Evolutionary conservation across 208 protist genomes (phyloP).

Genomic region (Wallacemonas sp.): DNA sequence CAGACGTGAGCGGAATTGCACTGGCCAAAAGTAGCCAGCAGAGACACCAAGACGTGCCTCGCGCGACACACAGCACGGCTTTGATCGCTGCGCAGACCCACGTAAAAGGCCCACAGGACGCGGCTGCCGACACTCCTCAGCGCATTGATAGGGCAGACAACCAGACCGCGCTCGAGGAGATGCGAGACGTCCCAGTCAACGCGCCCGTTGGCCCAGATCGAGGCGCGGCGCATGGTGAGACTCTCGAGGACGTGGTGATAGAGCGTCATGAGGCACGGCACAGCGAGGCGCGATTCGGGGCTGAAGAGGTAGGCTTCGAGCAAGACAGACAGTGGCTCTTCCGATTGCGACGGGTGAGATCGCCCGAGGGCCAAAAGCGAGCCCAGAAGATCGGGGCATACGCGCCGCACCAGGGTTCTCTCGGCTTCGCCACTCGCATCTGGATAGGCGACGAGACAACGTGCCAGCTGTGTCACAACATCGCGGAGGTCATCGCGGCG

Average conservation of each 20-base stretch:
- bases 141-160: conserved; percentile 19
- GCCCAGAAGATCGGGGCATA: conserved; percentile 57
- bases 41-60: conserved; percentile 56
- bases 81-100: conserved; percentile 48
- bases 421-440: conserved; percentile 35
- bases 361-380: conserved; percentile 51
- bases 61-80: conserved; percentile 50
- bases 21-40: conserved; percentile 31
- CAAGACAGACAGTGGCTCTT: conserved; percentile 42
- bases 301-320: conserved; percentile 63
- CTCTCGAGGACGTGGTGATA: conserved; percentile 59
- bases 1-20: not conserved
- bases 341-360: conserved; percentile 49
- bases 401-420: conserved; percentile 37
- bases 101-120: conserved; percentile 76
- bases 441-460: conserved; percentile 43
- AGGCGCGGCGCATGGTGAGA: conserved; percentile 40
- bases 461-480: conserved; percentile 38
- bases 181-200: conserved; percentile 32
- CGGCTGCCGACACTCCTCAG: conserved; percentile 42
- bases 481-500: conserved; percentile 11
- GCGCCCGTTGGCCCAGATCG: conserved; percentile 30
- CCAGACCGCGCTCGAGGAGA: conserved; percentile 7
- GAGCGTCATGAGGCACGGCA: conserved; percentile 47
- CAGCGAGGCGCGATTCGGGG: conserved; percentile 23